Conservation (phyloP, 2,329 filamentous ascomycete genomes). For the Diaporthe citrichinensis region DNA sequence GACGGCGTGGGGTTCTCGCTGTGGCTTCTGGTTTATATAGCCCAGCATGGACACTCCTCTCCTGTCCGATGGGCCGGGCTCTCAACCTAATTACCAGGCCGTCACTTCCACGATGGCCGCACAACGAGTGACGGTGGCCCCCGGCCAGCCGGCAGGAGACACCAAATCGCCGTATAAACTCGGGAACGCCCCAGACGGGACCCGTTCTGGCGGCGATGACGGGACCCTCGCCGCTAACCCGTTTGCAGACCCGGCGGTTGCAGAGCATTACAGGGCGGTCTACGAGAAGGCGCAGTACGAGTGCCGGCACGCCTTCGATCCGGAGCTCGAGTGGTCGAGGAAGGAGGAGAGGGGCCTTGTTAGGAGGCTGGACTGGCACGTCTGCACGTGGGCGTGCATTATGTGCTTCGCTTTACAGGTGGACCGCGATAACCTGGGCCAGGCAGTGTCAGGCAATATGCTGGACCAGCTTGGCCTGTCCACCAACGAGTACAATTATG, state of each 20-base stretch:
- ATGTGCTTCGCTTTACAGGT: conserved; percentile 75
- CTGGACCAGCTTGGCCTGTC: conserved; percentile 64
- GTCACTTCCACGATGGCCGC: conserved; percentile 2
- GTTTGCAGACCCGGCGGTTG: conserved; percentile 49
- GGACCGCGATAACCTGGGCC: conserved; percentile 71
- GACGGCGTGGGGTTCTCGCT: neutral
- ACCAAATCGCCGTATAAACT: neutral
- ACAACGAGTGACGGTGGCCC: conserved; percentile 2
- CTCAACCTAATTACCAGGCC: neutral
- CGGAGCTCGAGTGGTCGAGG: conserved; percentile 64
- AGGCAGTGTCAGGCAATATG: conserved; percentile 74
- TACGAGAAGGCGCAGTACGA: conserved; percentile 62
- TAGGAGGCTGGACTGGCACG: conserved; percentile 59
- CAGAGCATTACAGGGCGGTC: conserved; percentile 51
- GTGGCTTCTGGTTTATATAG: neutral
- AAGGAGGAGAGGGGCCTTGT: conserved; percentile 67
- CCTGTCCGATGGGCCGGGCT: neutral
- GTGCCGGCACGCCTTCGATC: conserved; percentile 68
- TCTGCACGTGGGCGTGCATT: conserved; percentile 62
- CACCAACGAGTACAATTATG: conserved; percentile 66
- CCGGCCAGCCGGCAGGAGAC: neutral
- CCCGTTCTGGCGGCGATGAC: conserved; percentile 37
- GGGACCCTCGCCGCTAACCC: conserved; percentile 45
- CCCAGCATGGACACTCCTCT: conserved; percentile 26
- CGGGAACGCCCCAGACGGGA: neutral